phyloP scores from a whole-genome alignment of 352 stramenopile species.

The Globisporangium cystogenes region DNA sequence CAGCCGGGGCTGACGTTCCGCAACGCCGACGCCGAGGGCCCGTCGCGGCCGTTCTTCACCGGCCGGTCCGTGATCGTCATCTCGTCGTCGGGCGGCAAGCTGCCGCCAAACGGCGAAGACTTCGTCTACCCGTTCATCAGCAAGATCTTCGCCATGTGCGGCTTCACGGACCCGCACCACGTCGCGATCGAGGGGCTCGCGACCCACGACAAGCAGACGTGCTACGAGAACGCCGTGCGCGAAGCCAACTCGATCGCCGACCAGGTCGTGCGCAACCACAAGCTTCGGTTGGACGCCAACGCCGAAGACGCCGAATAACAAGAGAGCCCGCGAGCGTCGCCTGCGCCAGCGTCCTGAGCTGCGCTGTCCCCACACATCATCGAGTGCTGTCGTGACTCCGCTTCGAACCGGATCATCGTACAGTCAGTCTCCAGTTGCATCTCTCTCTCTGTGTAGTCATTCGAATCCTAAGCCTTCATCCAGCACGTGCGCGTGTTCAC shows the following conservation, averaged over 20 bases:
- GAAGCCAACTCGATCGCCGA: slow-evolving; percentile 58
- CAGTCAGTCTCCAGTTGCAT: neutral
- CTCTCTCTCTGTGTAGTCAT: neutral
- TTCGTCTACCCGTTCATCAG: slow-evolving; percentile 67
- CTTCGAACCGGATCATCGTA: neutral
- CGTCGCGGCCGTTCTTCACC: slow-evolving; percentile 52
- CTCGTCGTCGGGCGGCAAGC: slow-evolving; percentile 66
- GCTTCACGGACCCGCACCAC: slow-evolving; percentile 59
- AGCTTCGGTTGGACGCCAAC: slow-evolving; percentile 44
- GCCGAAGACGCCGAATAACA: slow-evolving; percentile 2
- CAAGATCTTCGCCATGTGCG: slow-evolving; percentile 76
- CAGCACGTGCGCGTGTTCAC: neutral
- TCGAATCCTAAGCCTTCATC: neutral
- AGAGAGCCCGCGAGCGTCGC: too few relatives aligned
- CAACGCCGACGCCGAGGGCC: slow-evolving; percentile 51
- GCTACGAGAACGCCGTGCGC: slow-evolving; percentile 45
- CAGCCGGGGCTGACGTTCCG: slow-evolving; percentile 65
- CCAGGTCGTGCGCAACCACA: slow-evolving; percentile 48
- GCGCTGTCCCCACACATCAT: neutral
- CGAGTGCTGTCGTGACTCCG: neutral
- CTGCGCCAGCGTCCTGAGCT: neutral
- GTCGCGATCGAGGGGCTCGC: slow-evolving; percentile 59
- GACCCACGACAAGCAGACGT: slow-evolving; percentile 58
- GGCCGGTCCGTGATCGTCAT: slow-evolving; percentile 65
- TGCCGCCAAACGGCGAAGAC: slow-evolving; percentile 43